Base-by-base conservation (phyloP, 352 stramenopile genomes). In the Globisporangium paddicum region DNA sequence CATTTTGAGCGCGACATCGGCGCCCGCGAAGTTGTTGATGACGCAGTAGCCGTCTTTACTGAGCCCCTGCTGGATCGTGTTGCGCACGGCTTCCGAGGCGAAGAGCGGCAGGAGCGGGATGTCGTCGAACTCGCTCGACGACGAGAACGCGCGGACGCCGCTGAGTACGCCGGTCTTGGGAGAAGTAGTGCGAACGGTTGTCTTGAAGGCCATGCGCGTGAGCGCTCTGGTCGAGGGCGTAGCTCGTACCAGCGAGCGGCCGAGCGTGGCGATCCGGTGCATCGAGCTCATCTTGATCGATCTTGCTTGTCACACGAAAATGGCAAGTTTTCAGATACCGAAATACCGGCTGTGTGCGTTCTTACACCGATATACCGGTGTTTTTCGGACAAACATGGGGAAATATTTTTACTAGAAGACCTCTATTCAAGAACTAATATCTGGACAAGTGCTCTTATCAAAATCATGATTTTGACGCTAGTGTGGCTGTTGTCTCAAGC, bases 101-200 rank as follows among this genome's bases (percentile, higher is more conserved):
- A 82, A 82, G 16, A 82, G 66, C 64, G 73, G 73, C 53, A 82
- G 65, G 14, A 82, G 60, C 11, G 58, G 61, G 66, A 79, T 74
- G 51, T 77, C 73, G 32, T 68, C 48, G 5, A 46, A 28, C 13
- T 55, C 44, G 26, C 28, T 47, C 16, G 55, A 49, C 35, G 44
- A 54, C 55, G 55, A 60, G 52, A 63, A 63, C 11, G 35, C 18
- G 38, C 57, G 47, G 10, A 4, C n/a, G n/a, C n/a, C 11, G 25
- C 11, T 37, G 7, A 18, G n/a, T 9, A 9, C 13, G 19, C 7
- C 19, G 10, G 25, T 23, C 2, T n/a, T n/a, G n/a, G n/a, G n/a
- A n/a, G n/a, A n/a, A n/a, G n/a, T n/a, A n/a, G n/a, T n/a, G n/a
- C n/a, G n/a, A n/a, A n/a, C n/a, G n/a, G n/a, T n/a, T n/a, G n/a